Evolutionary conservation across 1,284 basidiomycete species (phyloP).

Genomic region (Sanghuangporus baumii): DNA sequence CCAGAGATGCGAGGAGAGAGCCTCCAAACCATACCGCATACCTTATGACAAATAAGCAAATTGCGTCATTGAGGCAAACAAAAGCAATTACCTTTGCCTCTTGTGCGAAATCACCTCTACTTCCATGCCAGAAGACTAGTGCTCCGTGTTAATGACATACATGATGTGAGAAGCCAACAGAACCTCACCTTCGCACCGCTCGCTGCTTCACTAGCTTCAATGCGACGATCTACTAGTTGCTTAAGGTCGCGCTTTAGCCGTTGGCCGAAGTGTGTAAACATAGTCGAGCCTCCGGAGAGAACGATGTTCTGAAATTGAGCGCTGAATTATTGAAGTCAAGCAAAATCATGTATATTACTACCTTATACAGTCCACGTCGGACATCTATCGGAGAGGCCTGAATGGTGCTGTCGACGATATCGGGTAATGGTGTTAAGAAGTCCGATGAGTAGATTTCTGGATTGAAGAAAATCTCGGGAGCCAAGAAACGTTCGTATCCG

Average conservation of each 20-base stretch:
- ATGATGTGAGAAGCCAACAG: neutral
- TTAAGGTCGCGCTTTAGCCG: conserved; percentile 94
- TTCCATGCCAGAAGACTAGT: conserved; percentile 86
- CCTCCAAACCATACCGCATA: conserved; percentile 99
- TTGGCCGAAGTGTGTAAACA: conserved; percentile 97
- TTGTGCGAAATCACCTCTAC: conserved; percentile 99
- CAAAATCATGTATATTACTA: conserved; percentile 24
- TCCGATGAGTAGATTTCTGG: conserved; percentile 98
- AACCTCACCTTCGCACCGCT: conserved; percentile 60
- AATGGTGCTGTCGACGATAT: conserved; percentile 96
- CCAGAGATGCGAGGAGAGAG: conserved; percentile 86
- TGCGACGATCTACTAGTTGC: conserved; percentile 86
- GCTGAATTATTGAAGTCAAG: neutral
- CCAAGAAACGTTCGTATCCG: conserved; percentile 98
- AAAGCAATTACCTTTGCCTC: conserved; percentile 71
- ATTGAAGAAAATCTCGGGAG: conserved; percentile 99
- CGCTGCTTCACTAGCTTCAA: conserved; percentile 72
- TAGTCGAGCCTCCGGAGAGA: conserved; percentile 90
- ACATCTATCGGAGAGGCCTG: conserved; percentile 96
- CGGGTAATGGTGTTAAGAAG: conserved; percentile 94
- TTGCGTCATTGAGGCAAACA: neutral
- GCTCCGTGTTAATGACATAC: conserved; percentile 16
- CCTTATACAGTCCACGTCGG: conserved; percentile 91
- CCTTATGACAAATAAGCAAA: conserved; percentile 29
- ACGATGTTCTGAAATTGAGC: conserved; percentile 75